Evolutionary conservation across 2,329 filamentous ascomycete genomes (phyloP), one percentile per base, ranked within the genome.

Genomic region (Fusarium sulawesiense): DNA sequence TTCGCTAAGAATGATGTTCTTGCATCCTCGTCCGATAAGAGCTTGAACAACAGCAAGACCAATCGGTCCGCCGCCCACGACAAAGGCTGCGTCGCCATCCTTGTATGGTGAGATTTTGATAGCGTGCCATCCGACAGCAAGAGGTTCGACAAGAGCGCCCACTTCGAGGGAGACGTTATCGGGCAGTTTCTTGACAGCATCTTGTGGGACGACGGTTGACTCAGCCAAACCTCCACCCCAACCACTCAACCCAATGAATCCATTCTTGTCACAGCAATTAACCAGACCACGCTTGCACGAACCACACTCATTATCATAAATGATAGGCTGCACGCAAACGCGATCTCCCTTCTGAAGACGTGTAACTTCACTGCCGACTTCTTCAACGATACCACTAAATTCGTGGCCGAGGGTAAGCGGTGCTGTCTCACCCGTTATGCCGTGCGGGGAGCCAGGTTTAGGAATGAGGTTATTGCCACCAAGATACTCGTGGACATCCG

Each of bases 401-500:
- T 66, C 63, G 1, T 66, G 63, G 3, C 63, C 63, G 0, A 66
- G 16, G 10, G 61, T 66, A 25, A 66, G 47, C 7, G 63, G 63
- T 5, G 63, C 60, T 21, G 63, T 66, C n/a, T 66, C 63, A 2
- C 63, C 63, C 0, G 63, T 66, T 1, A 66, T 66, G 3, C 34
- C 54, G 25, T 66, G 63, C n/a, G 63, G 63, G n/a, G 54, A 3
- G n/a, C 61, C 61, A 12, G 63, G 63, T 3, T 66, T 66, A 16
- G 63, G 63, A 18, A 66, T 66, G 20, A 66, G 54, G 1, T 66
- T 66, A 7, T 66, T 65, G 11, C 63, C 63, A 16, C 63, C 63
- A 3, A 66, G 63, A 20, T 54, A 66, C 7, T 66, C 63, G 9
- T 66, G 63, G 3, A 66, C 63, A 1, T 66, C 63, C 7, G 63